Percentiles rank a stretch among this genome's conserved stretches.
These are phyloP conservation scores for Paramecium pentaurelia DNA, from an alignment of 73 alveolate genomes.

Conservation along the genomic window DNA sequence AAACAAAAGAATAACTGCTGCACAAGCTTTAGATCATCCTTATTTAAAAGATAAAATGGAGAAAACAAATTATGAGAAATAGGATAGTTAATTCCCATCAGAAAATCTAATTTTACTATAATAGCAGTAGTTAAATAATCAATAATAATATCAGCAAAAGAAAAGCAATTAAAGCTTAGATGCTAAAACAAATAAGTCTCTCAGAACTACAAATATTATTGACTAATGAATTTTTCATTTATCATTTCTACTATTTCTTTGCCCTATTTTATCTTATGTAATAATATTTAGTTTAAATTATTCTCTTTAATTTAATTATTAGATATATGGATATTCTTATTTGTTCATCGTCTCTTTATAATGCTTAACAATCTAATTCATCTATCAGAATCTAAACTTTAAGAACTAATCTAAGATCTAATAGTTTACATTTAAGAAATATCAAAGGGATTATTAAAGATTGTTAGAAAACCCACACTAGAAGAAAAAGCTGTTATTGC, in stretches of 20 bases:
- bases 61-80: background rate
- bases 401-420: background rate
- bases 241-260: background rate
- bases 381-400: background rate
- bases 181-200: background rate
- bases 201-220: background rate
- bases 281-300: too few species aligned
- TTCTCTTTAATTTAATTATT: background rate
- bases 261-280: background rate
- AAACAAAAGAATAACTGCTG: background rate
- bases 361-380: background rate
- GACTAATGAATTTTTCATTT: background rate
- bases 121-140: background rate
- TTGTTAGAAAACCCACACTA: background rate
- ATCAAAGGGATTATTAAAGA: background rate
- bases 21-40: background rate
- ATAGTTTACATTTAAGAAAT: background rate
- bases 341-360: background rate
- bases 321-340: background rate
- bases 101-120: background rate
- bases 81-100: background rate
- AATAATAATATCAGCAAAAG: background rate
- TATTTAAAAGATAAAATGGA: background rate
- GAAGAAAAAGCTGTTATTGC: conserved; percentile 32
- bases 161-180: background rate